Conservation (phyloP, 2,329 filamentous ascomycete species). For the Elsinoe perseae region DNA sequence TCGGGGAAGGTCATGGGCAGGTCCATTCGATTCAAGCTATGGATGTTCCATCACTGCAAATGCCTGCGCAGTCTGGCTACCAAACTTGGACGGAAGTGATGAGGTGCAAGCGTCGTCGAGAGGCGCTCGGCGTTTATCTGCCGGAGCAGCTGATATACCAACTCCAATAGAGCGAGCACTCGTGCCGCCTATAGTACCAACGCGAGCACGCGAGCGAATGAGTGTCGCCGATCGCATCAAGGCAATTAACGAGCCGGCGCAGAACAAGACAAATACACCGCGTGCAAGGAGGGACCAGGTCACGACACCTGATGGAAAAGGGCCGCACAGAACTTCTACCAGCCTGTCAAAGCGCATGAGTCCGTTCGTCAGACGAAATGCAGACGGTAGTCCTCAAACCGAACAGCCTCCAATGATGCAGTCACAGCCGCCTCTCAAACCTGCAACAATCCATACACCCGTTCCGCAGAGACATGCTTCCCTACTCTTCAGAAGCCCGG, state of each 20-base stretch:
- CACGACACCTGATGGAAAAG: background rate
- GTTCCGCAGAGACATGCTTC: constrained; percentile 14
- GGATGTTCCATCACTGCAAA: background rate
- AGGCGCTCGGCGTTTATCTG: background rate
- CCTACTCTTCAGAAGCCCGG: background rate
- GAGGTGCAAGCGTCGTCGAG: background rate
- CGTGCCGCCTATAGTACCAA: background rate
- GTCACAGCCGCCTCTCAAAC: constrained; percentile 11
- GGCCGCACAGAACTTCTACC: constrained; percentile 6
- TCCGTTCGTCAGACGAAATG: constrained; percentile 17
- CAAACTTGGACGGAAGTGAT: constrained; percentile 10
- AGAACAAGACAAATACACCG: background rate
- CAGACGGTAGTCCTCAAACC: background rate
- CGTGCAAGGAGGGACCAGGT: background rate
- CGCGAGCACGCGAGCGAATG: constrained; percentile 7
- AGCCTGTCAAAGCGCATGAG: constrained; percentile 2
- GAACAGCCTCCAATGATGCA: constrained; percentile 4
- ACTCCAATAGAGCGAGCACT: constrained; percentile 8
- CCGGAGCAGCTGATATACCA: background rate
- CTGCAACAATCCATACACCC: constrained; percentile 14
- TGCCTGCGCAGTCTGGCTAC: background rate
- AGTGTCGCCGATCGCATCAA: constrained; percentile 18
- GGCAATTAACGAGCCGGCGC: constrained; percentile 16
- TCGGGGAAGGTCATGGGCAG: constrained; percentile 17
- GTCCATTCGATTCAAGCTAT: constrained; percentile 13